phyloP scores from a whole-genome alignment of 805 yeast species.

The Millerago galiae region DNA sequence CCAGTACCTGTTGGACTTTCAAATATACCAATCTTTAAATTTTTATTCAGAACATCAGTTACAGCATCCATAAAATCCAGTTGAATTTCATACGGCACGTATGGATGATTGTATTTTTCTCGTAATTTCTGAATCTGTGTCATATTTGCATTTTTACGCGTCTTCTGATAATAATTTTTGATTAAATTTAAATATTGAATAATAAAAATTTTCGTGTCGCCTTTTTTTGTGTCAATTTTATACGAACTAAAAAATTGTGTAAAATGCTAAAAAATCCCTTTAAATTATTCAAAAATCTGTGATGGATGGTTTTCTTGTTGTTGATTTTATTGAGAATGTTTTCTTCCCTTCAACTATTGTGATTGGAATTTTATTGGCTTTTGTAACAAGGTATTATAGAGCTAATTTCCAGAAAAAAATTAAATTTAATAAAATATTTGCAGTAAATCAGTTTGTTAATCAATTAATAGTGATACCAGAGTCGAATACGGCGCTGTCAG shows the following conservation, averaged over 20 bases:
- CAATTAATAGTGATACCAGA: constrained; percentile 20
- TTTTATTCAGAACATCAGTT: constrained; percentile 51
- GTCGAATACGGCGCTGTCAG: constrained; percentile 19
- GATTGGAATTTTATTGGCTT: not conserved
- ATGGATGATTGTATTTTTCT: constrained; percentile 63
- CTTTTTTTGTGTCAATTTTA: not conserved
- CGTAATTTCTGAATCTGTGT: constrained; percentile 1
- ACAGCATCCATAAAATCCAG: constrained; percentile 66
- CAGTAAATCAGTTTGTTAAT: constrained; percentile 1
- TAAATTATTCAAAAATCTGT: not conserved
- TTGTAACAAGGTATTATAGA: constrained; percentile 1
- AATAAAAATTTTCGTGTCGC: not conserved
- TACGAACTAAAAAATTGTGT: not conserved
- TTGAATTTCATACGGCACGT: constrained; percentile 74
- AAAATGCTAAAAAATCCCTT: not conserved
- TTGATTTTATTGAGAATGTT: constrained; percentile 6
- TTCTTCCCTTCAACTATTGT: constrained; percentile 3
- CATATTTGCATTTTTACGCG: constrained; percentile 3
- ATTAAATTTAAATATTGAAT: no score
- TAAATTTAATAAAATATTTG: constrained; percentile 4
- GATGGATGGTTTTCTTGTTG: constrained; percentile 4
- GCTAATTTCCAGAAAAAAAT: constrained; percentile 1
- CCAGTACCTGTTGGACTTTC: constrained; percentile 97
- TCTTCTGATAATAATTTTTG: not conserved
- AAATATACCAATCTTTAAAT: constrained; percentile 66